Conservation (phyloP, 148 eudicot species). For the Cornus controversa region DNA sequence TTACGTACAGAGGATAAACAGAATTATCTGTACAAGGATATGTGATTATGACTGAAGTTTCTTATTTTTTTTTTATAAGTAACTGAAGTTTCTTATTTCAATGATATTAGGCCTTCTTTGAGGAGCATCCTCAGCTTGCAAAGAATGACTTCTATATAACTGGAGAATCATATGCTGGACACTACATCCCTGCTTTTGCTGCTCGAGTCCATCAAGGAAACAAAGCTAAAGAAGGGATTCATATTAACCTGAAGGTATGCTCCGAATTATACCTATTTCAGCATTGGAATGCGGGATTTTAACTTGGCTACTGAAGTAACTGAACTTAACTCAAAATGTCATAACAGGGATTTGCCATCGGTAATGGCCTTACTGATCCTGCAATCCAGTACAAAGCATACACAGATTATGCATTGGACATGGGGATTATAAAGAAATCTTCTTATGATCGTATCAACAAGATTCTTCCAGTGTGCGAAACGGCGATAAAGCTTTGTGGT, state of each 20-base stretch:
- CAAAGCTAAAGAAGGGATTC: slow-evolving; percentile 69
- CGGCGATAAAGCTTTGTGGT: slow-evolving; percentile 82
- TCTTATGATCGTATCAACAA: slow-evolving; percentile 59
- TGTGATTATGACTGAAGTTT: slow-evolving; percentile 7
- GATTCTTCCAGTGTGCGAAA: slow-evolving; percentile 75
- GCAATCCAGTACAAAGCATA: slow-evolving; percentile 81
- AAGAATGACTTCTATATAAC: slow-evolving; percentile 86
- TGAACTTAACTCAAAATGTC: slow-evolving; percentile 5
- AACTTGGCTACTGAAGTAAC: background rate
- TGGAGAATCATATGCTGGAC: slow-evolving; percentile 96
- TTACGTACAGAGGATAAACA: background rate
- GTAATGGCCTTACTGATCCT: slow-evolving; percentile 88
- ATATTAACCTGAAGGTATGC: slow-evolving; percentile 80
- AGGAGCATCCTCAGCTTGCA: slow-evolving; percentile 64
- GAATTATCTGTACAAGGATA: background rate
- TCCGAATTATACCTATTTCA: background rate
- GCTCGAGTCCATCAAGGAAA: slow-evolving; percentile 77
- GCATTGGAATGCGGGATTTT: background rate
- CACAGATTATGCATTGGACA: slow-evolving; percentile 83
- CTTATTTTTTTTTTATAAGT: too few relatives aligned
- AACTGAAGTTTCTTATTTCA: slow-evolving; percentile 9
- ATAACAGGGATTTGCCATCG: slow-evolving; percentile 85
- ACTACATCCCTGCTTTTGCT: slow-evolving; percentile 94
- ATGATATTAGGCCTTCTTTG: slow-evolving; percentile 69
- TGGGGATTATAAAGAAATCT: slow-evolving; percentile 69